Evolutionary conservation across 2,329 filamentous ascomycete genomes (phyloP), one percentile per base, ranked within the genome.

Genomic region (Xylaria polymorpha): DNA sequence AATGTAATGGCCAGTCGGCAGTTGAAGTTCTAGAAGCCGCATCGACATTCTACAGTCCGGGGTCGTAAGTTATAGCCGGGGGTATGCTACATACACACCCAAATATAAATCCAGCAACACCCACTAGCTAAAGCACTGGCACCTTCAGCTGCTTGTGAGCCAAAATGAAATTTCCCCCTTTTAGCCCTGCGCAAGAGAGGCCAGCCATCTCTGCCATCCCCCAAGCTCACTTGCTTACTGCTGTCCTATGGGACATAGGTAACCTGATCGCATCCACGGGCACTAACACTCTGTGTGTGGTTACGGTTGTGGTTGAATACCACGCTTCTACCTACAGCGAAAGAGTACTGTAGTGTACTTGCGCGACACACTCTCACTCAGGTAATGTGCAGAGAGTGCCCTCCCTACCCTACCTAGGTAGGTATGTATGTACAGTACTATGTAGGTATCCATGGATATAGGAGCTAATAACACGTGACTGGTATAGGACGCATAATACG

Each of bases 11-110:
- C 25, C 32, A 58, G 62, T 48, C 69, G 69, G 69, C 60, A 71
- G 69, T 71, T 71, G 43, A 59, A 44, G 69, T 71, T 70, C 69
- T 71, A 67, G 69, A 71, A 70, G 69, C 67, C 46, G 15, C 61
- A 71, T 63, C 39, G 57, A 64, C 43, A 62, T 69, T 59, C 46
- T 25, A 65, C 50, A 55, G 44, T 67, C 69, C 29, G 58, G 67
- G 69, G 67, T 65, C 48, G 50, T 55, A 67, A 55, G 57, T 58
- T 14, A 51, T 7, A 51, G 51, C 61, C 37, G 20, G 69, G 69
- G 67, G 37, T n/a, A 1, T 14, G 29, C 51, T 71, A 67, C 39
- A 15, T 39, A 50, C 18, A 72, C 71, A 5, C 41, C 66, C 25
- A 7, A 1, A 3, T 5, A 20, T 59, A 56, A 4, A 58, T 67